Conservation (phyloP, 2,329 filamentous ascomycete species). For the Seiridium unicorne region DNA sequence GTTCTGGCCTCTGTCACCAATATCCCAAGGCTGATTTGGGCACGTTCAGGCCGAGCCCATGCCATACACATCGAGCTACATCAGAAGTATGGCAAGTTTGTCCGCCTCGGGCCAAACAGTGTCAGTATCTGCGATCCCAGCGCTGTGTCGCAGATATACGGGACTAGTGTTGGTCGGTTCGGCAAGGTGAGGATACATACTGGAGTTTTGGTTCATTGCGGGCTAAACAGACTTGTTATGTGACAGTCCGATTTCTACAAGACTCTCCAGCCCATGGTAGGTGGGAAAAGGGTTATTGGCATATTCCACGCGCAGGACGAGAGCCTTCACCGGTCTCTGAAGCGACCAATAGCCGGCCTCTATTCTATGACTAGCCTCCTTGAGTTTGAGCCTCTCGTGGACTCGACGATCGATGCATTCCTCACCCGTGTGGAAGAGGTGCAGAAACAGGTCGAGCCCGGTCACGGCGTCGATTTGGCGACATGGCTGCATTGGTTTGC, state of each 20-base stretch:
- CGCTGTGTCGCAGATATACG: neutral
- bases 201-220: neutral
- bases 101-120: slow-evolving; percentile 7
- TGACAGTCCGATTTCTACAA: neutral
- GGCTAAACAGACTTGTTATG: neutral
- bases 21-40: neutral
- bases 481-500: neutral
- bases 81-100: neutral
- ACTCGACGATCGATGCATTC: neutral
- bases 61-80: neutral
- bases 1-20: neutral
- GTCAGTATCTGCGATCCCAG: neutral
- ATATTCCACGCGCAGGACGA: slow-evolving; percentile 20
- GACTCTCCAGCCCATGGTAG: neutral
- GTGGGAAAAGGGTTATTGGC: neutral
- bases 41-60: neutral
- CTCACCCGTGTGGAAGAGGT: neutral
- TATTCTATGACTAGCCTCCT: neutral
- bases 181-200: neutral
- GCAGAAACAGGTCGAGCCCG: neutral
- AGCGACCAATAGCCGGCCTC: neutral
- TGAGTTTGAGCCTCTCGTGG: neutral
- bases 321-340: neutral
- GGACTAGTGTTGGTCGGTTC: too few relatives aligned
- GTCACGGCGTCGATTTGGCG: neutral